Evolutionary conservation across 208 protist species (phyloP), one percentile per base, ranked within the genome.

Genomic region (Plasmodiophora brassicae): DNA sequence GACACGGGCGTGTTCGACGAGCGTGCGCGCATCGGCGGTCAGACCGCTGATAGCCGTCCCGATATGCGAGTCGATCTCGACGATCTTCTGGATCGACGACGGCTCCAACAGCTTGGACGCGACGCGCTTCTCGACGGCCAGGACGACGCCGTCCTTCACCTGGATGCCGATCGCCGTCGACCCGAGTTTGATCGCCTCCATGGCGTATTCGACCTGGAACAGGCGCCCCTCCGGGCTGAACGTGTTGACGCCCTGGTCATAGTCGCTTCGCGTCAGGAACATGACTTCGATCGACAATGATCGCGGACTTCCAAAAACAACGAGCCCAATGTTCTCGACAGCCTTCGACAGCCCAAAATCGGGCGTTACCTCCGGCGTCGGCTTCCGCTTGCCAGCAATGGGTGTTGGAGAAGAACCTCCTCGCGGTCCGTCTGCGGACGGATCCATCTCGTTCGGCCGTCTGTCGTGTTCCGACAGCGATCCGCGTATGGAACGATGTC

Each of bases 181-280:
- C 54, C 98, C 98, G 1, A 99, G 93, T 91, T 97, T 97, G 89
- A 97, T 96, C 0, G 96, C 96, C 87, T 97, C 94, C 36, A 96
- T 94, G 25, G 96, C 96, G 89, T 97, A 98, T 87, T 98, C 97
- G n/a, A 98, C 95, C 90, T 98, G 98, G 93, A 99, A 99, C 44
- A 99, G 95, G 43, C 88, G 95, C 38, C 98, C 98, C 91, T 99
- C 98, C 22, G 98, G 98, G 43, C 96, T 98, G 92, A 99, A 99
- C 50, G 98, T 99, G 93, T 99, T 99, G 1, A 99, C 97, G 87
- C 97, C 98, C 43, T 78, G 65, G 41, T 78, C 65, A 78, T 78
- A 78, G 41, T 78, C 65, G 65, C 65, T 78, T 78, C 65, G 65
- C n/a, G 65, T 78, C 65, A 78, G 65, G 41, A 78, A 78, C 65